phyloP scores from a whole-genome alignment of 2,329 filamentous ascomycete genomes.

The Westerdykella ornata region DNA sequence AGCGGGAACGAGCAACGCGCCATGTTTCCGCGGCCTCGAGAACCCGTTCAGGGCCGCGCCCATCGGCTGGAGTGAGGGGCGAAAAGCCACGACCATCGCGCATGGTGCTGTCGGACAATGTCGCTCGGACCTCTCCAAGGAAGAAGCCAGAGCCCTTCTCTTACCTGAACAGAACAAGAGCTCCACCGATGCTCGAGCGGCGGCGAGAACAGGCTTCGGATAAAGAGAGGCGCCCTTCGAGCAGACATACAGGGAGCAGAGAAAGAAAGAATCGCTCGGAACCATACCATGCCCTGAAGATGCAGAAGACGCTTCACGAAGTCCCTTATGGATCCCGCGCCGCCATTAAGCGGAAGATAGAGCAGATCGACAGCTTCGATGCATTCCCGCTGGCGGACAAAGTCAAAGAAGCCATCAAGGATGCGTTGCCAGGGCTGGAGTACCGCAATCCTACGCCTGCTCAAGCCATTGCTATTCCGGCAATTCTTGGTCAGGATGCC shows the following conservation, averaged over 20 bases:
- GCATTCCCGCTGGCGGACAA: conserved; percentile 68
- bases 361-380: conserved; percentile 69
- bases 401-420: conserved; percentile 66
- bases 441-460: conserved; percentile 80
- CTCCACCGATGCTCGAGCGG: conserved; percentile 19
- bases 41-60: background rate
- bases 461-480: conserved; percentile 81
- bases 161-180: conserved; percentile 30
- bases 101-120: conserved; percentile 45
- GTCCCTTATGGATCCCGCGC: conserved; percentile 66
- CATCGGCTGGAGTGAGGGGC: conserved; percentile 2
- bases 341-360: conserved; percentile 55
- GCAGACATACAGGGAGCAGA: conserved; percentile 14
- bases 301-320: conserved; percentile 74
- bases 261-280: conserved; percentile 37
- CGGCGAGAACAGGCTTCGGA: conserved; percentile 7
- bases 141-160: conserved; percentile 28
- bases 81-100: conserved; percentile 43
- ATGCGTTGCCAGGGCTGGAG: conserved; percentile 67
- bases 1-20: conserved; percentile 14
- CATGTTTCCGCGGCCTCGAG: conserved; percentile 3
- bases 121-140: conserved; percentile 18
- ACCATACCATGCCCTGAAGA: conserved; percentile 78
- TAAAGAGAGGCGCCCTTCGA: conserved; percentile 8
- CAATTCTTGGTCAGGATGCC: conserved; percentile 57